phyloP scores from a whole-genome alignment of 495 filamentous ascomycete species.

The Astrothelium subdiscretum region DNA sequence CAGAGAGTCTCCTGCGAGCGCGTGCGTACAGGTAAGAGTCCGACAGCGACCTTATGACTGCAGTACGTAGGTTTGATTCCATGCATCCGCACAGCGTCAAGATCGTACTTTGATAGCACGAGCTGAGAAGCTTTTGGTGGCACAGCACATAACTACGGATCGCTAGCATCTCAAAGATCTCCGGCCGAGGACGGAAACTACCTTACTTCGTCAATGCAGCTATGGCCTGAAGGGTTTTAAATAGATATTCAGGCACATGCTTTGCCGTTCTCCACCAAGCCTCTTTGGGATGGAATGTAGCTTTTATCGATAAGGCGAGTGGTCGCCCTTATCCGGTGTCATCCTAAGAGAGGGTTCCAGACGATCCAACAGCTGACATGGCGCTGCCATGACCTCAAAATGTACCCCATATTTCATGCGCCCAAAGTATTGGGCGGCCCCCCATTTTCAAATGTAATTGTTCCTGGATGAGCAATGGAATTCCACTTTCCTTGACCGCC shows the following conservation, averaged over 20 bases:
- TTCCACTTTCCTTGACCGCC: neutral
- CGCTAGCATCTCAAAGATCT: no score
- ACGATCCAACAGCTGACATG: constrained; percentile 1
- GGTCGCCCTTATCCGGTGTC: neutral
- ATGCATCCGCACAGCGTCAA: no score
- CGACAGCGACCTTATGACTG: no score
- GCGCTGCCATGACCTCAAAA: constrained; percentile 1
- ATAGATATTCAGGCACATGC: neutral
- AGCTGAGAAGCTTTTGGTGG: no score
- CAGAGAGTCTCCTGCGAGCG: neutral
- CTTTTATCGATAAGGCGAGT: neutral
- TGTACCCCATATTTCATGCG: neutral
- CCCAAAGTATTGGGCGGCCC: neutral
- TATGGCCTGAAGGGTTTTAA: no score
- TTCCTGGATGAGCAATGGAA: neutral
- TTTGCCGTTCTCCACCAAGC: neutral
- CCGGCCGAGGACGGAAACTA: no score
- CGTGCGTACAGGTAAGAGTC: no score
- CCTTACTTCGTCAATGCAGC: no score
- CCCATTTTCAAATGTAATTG: neutral
- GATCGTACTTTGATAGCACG: no score
- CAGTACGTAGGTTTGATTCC: no score
- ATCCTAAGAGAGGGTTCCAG: neutral
- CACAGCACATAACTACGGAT: no score
- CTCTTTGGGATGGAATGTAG: neutral